Base-by-base conservation (phyloP, 2,329 filamentous ascomycete genomes). In the Calonectria crousiana region DNA sequence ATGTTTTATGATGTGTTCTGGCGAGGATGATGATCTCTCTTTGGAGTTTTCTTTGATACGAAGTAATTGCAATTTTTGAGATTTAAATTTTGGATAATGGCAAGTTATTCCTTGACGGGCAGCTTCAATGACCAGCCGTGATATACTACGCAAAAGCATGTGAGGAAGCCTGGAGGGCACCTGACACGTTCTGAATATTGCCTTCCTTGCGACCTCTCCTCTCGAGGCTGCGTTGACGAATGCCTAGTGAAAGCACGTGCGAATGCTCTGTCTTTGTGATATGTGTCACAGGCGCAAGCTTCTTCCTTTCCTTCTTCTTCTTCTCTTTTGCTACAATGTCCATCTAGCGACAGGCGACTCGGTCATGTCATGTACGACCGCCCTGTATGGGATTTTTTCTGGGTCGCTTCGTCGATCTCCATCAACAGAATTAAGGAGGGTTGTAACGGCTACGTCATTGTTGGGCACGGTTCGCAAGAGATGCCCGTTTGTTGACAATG, bases 101-200 rank as follows among this genome's bases (percentile, higher is more conserved):
- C 20, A 18, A 28, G 34, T 28, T 62, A 23, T 8, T 41, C 23
- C 5, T 23, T 20, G 6, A 28, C 13, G 4, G 34, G 56, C 23
- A 62, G 56, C 36, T 62, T 34, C 56, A 9, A 28, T 10, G 23
- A 41, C 36, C 56, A 20, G 56, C 23, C 8, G 14, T 62, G 56
- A 41, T 62, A 62, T 62, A 47, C 20, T 47, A 47, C 44, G 44
- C 11, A 47, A 9, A 23, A 47, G 20, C 20, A 47, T 23, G 4
- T 9, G 23, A 9, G 56, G n/a, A 62, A 41, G 18, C 23, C 34
- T 14, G 30, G 14, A 62, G 14, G 36, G 56, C 56, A 62, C 34
- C 56, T 62, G 56, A 62, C 56, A 28, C 13, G n/a, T 62, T 41
- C 56, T 62, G 36, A 62, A 62, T 62, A 62, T 62, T 62, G 56